A percentile compares a stretch with the other conserved stretches of the same genome.
Evolutionary conservation across 1,139 yeast species (phyloP).

Genomic region (Protomyces inouyei): DNA sequence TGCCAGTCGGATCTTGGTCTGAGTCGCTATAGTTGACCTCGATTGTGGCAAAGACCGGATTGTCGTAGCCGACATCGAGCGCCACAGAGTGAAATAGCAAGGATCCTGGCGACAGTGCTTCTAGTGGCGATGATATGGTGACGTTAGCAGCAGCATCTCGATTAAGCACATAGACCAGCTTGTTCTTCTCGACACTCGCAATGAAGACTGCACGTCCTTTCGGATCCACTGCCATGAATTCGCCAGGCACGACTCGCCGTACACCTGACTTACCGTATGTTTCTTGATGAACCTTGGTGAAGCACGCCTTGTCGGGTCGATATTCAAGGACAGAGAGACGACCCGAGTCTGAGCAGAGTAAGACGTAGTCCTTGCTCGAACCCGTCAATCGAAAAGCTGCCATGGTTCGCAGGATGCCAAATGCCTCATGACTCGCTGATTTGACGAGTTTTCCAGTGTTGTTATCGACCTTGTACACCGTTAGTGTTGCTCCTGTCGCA

Average conservation of each 20-base stretch:
- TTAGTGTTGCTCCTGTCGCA: constrained; percentile 53
- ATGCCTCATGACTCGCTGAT: constrained; percentile 47
- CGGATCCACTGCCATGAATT: constrained; percentile 68
- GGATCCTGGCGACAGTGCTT: constrained; percentile 51
- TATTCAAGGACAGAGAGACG: constrained; percentile 56
- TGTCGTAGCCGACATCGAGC: constrained; percentile 70
- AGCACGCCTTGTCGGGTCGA: constrained; percentile 42
- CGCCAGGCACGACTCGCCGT: constrained; percentile 71
- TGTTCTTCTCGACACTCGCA: constrained; percentile 67
- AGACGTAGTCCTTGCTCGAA: constrained; percentile 49
- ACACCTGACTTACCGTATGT: constrained; percentile 73
- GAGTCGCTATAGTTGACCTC: constrained; percentile 54
- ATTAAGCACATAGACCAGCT: constrained; percentile 58
- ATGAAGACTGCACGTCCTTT: constrained; percentile 65
- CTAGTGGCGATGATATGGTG: constrained; percentile 67
- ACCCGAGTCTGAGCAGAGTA: constrained; percentile 82
- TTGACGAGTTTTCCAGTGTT: constrained; percentile 53
- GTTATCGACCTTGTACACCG: constrained; percentile 51
- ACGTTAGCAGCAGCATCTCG: constrained; percentile 48
- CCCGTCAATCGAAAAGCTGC: constrained; percentile 53
- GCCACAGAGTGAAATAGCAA: constrained; percentile 57
- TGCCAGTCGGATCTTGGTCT: constrained; percentile 33
- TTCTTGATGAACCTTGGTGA: constrained; percentile 55
- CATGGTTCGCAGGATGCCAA: constrained; percentile 57
- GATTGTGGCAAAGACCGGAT: constrained; percentile 76